phyloP scores from a whole-genome alignment of 1,284 basidiomycete genomes.

The Apiotrichum akiyoshidainum region DNA sequence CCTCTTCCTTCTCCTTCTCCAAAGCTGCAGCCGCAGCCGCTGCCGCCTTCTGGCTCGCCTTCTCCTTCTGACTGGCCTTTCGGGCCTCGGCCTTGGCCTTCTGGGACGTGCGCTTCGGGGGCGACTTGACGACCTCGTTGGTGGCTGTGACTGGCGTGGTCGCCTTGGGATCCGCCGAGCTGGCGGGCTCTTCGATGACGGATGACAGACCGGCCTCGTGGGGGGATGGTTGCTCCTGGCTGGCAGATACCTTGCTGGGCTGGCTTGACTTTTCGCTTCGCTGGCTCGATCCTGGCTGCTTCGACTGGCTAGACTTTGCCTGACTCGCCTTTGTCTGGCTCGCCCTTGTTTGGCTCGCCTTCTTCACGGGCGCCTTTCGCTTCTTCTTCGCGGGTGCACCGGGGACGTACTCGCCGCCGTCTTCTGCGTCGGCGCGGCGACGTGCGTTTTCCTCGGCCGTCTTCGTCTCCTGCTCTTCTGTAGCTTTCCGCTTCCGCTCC shows the following conservation, averaged over 20 bases:
- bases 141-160: background rate
- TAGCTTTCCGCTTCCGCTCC: constrained; percentile 23
- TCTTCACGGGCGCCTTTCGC: constrained; percentile 5
- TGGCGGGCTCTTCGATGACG: background rate
- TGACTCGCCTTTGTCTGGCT: constrained; percentile 7
- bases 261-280: constrained; percentile 1
- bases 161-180: background rate
- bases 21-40: too few species aligned
- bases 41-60: too few species aligned
- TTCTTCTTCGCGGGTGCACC: constrained; percentile 9
- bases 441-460: constrained; percentile 9
- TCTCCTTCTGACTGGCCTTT: too few species aligned
- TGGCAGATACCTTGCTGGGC: background rate
- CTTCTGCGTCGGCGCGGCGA: constrained; percentile 3
- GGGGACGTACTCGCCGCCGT: constrained; percentile 5
- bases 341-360: constrained; percentile 9
- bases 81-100: too few species aligned
- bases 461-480: constrained; percentile 19
- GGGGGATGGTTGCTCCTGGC: background rate
- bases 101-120: too few species aligned
- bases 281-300: background rate
- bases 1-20: too few species aligned
- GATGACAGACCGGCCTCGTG: background rate
- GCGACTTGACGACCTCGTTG: too few species aligned
- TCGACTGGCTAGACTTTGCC: constrained; percentile 8